Evolutionary conservation across 306 rosid species (phyloP).

Genomic region (Malus sieversii): DNA sequence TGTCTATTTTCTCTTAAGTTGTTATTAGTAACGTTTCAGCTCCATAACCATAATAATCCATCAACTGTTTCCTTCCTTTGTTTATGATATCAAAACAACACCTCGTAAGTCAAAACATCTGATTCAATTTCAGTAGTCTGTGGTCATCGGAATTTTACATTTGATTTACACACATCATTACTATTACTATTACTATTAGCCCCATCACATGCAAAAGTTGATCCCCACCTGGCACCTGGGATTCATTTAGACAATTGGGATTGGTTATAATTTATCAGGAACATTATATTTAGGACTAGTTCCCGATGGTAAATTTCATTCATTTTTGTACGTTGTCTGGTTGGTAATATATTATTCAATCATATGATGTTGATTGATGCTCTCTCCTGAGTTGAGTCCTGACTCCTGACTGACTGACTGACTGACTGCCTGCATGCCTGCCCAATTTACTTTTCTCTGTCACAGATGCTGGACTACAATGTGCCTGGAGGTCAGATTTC

Average conservation of each 20-base stretch:
- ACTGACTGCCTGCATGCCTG: neutral
- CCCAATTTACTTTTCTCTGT: neutral
- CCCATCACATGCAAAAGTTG: neutral
- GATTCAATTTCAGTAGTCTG: neutral
- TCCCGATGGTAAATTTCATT: no score
- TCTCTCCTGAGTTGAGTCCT: neutral
- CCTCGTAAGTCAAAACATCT: no score
- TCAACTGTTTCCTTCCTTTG: neutral
- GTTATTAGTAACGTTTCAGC: no score
- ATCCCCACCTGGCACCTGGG: no score
- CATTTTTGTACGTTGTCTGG: no score
- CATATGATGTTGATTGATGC: no score
- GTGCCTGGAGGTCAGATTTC: constrained; percentile 74
- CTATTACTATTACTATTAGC: neutral
- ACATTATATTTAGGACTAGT: no score
- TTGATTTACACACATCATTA: neutral
- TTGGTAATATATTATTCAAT: no score
- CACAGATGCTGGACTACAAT: constrained; percentile 86
- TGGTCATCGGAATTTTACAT: neutral
- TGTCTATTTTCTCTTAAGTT: neutral
- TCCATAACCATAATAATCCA: neutral
- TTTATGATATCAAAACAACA: neutral
- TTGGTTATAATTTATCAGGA: no score
- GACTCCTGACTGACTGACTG: neutral
- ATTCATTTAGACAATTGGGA: neutral